Evolutionary conservation across 176 grass and related monocot genomes (phyloP), one percentile per base, ranked within the genome.

Genomic region (Zea luxurians): DNA sequence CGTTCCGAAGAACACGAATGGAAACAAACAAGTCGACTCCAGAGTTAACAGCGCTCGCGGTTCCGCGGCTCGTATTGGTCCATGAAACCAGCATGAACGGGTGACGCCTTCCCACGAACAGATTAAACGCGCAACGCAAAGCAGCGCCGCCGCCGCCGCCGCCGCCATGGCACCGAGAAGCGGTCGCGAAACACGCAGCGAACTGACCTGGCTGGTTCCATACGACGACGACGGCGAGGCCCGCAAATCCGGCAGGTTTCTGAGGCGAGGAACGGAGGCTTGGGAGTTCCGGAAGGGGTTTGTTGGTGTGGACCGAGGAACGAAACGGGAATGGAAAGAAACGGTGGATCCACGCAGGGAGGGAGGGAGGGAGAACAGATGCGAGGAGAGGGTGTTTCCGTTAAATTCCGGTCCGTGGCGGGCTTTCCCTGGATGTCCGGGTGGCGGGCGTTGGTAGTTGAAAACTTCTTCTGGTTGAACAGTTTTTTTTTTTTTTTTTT

Each of bases 381-480:
- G 7, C 3, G 87, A 84, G 59, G 83, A 48, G 9, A 27, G 38
- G 38, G 38, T 40, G 7, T 68, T 79, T 54, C 47, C 20, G 72
- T 73, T 85, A 89, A 85, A 73, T 66, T 71, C 38, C 47, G 43
- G 70, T 75, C 72, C 59, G 61, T 53, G 77, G 70, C 69, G 76
- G 38, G 17, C 66, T 38, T 17, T 67, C 40, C 64, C 8, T 34
- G 43, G 43, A 47, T 71, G 78, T 42, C 84, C 47, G 63, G 21
- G 54, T 75, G 71, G 77, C 78, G 78, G 66, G 73, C 73, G 69
- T 20, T 40, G 63, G 34, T 35, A 7, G 82, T 85, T 85, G 87
- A 85, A 89, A 61, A 66, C 53, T 81, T 82, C 82, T 21, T 6
- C 38, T 55, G 21, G 9, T 70, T 70, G 3, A 68, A 11, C 44